Evolutionary conservation across 73 alveolate genomes (phyloP), one percentile per base, ranked within the genome.

Genomic region (Blepharisma japonicum): DNA sequence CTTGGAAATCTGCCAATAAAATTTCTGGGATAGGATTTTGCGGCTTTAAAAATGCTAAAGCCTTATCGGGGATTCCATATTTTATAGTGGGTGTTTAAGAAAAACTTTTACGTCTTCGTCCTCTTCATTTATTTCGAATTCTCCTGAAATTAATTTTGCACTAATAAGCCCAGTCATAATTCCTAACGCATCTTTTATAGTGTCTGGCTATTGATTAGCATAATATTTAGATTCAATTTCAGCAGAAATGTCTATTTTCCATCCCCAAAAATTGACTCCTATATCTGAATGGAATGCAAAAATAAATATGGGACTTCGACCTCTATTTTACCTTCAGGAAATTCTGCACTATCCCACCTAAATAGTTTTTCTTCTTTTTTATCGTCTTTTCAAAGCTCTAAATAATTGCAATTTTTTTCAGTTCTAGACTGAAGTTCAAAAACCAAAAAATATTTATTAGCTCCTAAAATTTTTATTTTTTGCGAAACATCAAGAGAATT

Each of bases 391-490:
- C 79, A 68, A 7, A n/a, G 32, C 25, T 45, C 70, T 7, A 68
- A 27, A 68, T 68, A 68, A 32, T 68, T 76, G 70, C 70, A 68
- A 68, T 20, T 27, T 72, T 45, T 68, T 68, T 68, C 79, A 68
- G 79, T 68, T 68, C 20, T 68, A 18, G 72, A 68, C 20, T 68
- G 79, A 21, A 76, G 79, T 7, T 68, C 79, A 76, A 68, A 68
- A 7, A 7, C 20, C 8, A 68, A 68, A n/a, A 76, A 7, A 38
- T 56, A 56, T 56, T 56, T 56, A 7, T 56, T 56, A 56, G 46
- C 20, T 8, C 7, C 7, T 7, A 38, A 38, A 21, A 56, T 56
- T 56, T 20, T 7, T 8, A 56, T 21, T 9, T 8, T 56, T 7
- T 56, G 72, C 6, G 25, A 6, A 20, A 56, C 18, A 20, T 56